Base-by-base conservation (phyloP, 2,329 filamentous ascomycete species). In the Epichloe elymi region DNA sequence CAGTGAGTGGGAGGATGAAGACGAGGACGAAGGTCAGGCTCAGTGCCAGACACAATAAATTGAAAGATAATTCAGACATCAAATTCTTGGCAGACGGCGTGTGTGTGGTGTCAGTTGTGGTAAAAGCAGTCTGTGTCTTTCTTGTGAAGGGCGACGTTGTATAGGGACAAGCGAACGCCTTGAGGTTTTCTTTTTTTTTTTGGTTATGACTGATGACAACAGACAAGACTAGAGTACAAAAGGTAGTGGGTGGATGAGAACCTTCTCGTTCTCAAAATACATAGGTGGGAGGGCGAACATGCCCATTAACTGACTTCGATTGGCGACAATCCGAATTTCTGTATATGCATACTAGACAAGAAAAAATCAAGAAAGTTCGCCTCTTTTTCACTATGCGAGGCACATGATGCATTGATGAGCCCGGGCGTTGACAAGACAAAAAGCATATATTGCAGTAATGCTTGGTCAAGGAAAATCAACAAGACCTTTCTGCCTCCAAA, bases 21-120 rank as follows among this genome's bases (percentile, higher is more conserved):
- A 86, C 26, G 84, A 82, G 30, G 83, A 80, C 0, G 82, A 76
- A 5, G 80, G 75, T 40, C 73, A 74, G 52, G 74, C 85, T 30
- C 86, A 90, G 65, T 90, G 86, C 62, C 80, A 83, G 55, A 80
- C 83, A 52, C 84, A 88, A 72, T 88, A 80, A 74, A 30, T 33
- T 20, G 17, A 23, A 49, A 12, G 2, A 30, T 26, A 1, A 19
- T 26, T 20, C n/a, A 33, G 17, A 19, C 35, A 36, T 26, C n/a
- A n/a, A 11, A 1, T 15, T n/a, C 3, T 33, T 36, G 14, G 41
- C 23, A 40, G 30, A 26, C 4, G 20, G 12, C n/a, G n/a, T 20
- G 45, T 38, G 3, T 14, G 19, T 20, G 36, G 8, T 19, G n/a
- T 45, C 33, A 17, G 38, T 20, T 49, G 14, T 30, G 14, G 38